These are phyloP conservation scores for Saccharum hybrid DNA, from an alignment of 202 grass and related monocot genomes.

Conservation along the genomic window DNA sequence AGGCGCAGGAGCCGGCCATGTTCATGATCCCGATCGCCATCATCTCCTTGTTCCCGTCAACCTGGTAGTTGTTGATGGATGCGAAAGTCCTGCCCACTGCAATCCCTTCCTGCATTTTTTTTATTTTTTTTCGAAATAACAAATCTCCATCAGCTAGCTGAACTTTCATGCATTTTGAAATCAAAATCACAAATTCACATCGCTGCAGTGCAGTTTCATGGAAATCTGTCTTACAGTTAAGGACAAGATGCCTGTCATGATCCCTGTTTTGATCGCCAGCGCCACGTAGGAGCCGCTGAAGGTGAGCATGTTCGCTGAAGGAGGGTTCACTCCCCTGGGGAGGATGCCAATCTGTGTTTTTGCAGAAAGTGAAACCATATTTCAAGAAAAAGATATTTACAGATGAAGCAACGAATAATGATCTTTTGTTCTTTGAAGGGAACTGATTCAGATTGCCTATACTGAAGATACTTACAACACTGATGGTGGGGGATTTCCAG, in stretches of 20 bases:
- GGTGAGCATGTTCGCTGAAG: slow-evolving; percentile 83
- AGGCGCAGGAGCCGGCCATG: slow-evolving; percentile 91
- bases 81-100: slow-evolving; percentile 94
- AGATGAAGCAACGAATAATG: slow-evolving; percentile 5
- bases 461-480: slow-evolving; percentile 62
- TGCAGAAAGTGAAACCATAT: not conserved
- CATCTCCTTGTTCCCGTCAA: slow-evolving; percentile 99
- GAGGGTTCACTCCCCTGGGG: slow-evolving; percentile 83
- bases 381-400: not conserved
- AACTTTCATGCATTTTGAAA: not conserved
- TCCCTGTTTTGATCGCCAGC: slow-evolving; percentile 87
- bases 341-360: slow-evolving; percentile 75
- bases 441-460: not conserved
- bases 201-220: too few species aligned
- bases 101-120: slow-evolving; percentile 75
- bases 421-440: not conserved
- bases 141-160: not conserved
- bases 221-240: slow-evolving; percentile 71
- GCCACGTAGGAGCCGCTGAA: slow-evolving; percentile 77
- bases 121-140: too few species aligned
- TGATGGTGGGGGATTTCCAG: slow-evolving; percentile 80
- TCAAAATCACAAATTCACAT: too few species aligned
- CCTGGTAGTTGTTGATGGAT: slow-evolving; percentile 96
- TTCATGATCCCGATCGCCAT: slow-evolving; percentile 99
- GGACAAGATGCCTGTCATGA: slow-evolving; percentile 89